phyloP scores from a whole-genome alignment of 306 rosid species.

The Glycine latifolia region DNA sequence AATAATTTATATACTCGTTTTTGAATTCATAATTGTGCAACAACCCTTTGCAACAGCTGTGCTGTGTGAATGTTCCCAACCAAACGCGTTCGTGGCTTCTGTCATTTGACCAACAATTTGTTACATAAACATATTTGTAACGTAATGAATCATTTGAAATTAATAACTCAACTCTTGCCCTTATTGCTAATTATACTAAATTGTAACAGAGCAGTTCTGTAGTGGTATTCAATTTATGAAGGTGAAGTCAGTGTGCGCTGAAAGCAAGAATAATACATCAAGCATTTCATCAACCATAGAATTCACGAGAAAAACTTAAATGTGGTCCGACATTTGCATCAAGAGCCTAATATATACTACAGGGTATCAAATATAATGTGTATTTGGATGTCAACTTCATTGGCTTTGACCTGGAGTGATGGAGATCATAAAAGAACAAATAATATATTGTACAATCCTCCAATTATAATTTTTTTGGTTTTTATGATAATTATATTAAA shows the following conservation, averaged over 20 bases:
- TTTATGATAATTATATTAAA: too few relatives aligned
- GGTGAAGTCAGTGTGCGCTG: not conserved
- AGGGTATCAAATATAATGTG: too few relatives aligned
- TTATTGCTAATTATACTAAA: not conserved
- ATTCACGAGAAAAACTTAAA: too few relatives aligned
- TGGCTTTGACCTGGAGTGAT: too few relatives aligned
- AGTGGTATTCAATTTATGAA: not conserved
- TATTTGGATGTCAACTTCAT: too few relatives aligned
- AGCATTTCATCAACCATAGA: not conserved
- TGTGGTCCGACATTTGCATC: too few relatives aligned
- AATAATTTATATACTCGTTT: conserved; percentile 37
- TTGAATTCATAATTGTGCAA: conserved; percentile 30
- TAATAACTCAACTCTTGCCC: conserved; percentile 1
- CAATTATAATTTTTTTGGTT: too few relatives aligned
- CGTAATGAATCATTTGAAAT: not conserved
- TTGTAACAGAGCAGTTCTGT: not conserved
- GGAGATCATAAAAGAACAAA: too few relatives aligned
- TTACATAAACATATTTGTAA: conserved; percentile 14
- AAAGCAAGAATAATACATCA: not conserved
- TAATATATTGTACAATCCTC: too few relatives aligned
- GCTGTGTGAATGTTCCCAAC: conserved; percentile 37
- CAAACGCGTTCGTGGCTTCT: conserved; percentile 45
- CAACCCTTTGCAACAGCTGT: conserved; percentile 51
- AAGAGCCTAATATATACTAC: too few relatives aligned
- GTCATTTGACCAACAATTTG: conserved; percentile 40